Base-by-base conservation (phyloP, 2,329 filamentous ascomycete genomes). In the Phialocephala subalpina region DNA sequence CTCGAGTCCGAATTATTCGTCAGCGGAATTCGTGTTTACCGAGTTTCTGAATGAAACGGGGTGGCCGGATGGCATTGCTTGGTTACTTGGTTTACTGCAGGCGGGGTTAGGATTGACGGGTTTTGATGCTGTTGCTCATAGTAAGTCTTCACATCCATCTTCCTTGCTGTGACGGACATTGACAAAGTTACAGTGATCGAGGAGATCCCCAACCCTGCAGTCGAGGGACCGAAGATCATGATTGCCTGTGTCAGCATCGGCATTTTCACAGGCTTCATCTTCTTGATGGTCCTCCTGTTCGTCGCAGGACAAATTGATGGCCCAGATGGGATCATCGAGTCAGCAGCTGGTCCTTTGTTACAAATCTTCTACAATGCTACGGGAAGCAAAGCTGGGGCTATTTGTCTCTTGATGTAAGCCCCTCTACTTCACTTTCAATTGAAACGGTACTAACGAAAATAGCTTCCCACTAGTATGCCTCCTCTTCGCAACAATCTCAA, bases 401-500 rank as follows among this genome's bases (percentile, higher is more conserved):
- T 73, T 49, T 71, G 75, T 56, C 69, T 74, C 12, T 62, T 74
- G 29, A 64, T 74, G 69, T 70, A 52, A 60, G 66, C 38, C 29
- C 42, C 18, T 35, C 16, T 40, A 27, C n/a, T 2, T 42, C 25
- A 6, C 29, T 20, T 25, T 8, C 2, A 45, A 20, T n/a, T 22
- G 7, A 11, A 20, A 4, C 16, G 14, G 33, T 14, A 16, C 60
- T 70, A 42, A 70, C 57, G n/a, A 18, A 55, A 36, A 18, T 58
- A 71, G 68, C 80, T 90, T 91, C 62, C 88, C 88, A 0, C 77
- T 91, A 1, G 72, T 89, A 1, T 91, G 89, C 72, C 81, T 90
- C 58, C 78, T 90, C 2, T 90, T 92, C 73, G 87, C 88, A 1
- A 85, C 84, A 2, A 88, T 83, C 3, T 83, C 83, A 3, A 86